Evolutionary conservation across 441 rosid genomes (phyloP).

Genomic region (Aleurites moluccanus): DNA sequence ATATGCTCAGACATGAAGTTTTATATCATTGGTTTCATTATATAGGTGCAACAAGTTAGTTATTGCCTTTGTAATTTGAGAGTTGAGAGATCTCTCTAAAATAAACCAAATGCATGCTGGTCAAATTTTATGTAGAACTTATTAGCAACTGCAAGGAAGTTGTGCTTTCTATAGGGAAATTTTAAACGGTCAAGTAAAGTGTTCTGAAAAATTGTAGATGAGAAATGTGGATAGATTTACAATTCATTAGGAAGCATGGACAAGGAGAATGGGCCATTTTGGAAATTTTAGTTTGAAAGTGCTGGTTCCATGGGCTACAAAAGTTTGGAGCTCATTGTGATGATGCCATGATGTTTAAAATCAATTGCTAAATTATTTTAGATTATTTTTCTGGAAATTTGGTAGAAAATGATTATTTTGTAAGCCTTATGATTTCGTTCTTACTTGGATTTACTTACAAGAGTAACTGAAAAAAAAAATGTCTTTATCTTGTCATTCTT

Average conservation of each 20-base stretch:
- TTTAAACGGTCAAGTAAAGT: not conserved
- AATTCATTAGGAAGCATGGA: not conserved
- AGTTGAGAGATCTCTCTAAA: not conserved
- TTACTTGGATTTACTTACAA: not conserved
- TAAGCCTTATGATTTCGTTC: not conserved
- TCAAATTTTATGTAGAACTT: not conserved
- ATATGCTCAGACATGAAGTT: not conserved
- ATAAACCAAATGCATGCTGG: not conserved
- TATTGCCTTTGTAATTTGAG: not conserved
- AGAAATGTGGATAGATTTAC: not conserved
- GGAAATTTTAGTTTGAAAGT: not conserved
- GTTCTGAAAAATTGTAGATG: not conserved
- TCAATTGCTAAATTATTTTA: too few relatives aligned
- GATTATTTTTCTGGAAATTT: not conserved
- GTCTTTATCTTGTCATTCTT: not conserved
- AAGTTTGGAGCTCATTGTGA: not conserved
- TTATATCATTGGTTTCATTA: not conserved
- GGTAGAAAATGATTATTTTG: constrained; percentile 3
- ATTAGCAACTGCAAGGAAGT: not conserved
- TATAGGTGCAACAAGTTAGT: not conserved
- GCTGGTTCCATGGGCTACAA: not conserved
- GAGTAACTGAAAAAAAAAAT: not conserved
- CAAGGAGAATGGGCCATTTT: not conserved
- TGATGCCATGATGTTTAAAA: not conserved
- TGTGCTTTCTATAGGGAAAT: not conserved